phyloP scores from a whole-genome alignment of 1,284 basidiomycete species.

The Leccinum pseudoinsigne region DNA sequence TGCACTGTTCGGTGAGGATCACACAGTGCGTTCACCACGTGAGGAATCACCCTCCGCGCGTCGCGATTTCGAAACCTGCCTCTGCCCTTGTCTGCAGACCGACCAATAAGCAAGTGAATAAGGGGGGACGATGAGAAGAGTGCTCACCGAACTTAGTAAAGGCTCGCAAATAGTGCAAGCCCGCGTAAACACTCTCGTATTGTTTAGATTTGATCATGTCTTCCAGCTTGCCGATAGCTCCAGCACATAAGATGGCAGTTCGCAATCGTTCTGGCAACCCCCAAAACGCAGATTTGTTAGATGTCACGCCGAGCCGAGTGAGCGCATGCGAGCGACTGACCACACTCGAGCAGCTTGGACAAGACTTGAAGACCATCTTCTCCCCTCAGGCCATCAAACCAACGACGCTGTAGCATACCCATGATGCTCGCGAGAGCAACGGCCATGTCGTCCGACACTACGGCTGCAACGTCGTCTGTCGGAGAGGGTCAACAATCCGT shows the following conservation, averaged over 20 bases:
- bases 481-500: neutral
- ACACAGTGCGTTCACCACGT: conserved; percentile 19
- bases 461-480: conserved; percentile 19
- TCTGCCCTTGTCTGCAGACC: conserved; percentile 5
- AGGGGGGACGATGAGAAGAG: neutral
- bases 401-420: conserved; percentile 24
- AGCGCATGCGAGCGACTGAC: conserved; percentile 16
- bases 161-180: conserved; percentile 26
- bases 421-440: conserved; percentile 12
- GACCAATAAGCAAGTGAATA: neutral
- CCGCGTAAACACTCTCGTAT: conserved; percentile 15
- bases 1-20: conserved; percentile 19
- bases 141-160: conserved; percentile 22
- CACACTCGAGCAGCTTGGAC: conserved; percentile 19
- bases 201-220: conserved; percentile 17
- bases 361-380: conserved; percentile 29
- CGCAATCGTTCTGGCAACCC: conserved; percentile 16
- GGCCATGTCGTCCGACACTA: conserved; percentile 5
- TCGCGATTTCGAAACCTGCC: conserved; percentile 1
- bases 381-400: conserved; percentile 29
- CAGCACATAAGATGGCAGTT: conserved; percentile 16
- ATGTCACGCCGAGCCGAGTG: neutral
- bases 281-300: neutral
- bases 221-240: conserved; percentile 13
- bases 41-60: conserved; percentile 11